Conservation (phyloP, 495 filamentous ascomycete species). For the Glutinoglossum americanum region DNA sequence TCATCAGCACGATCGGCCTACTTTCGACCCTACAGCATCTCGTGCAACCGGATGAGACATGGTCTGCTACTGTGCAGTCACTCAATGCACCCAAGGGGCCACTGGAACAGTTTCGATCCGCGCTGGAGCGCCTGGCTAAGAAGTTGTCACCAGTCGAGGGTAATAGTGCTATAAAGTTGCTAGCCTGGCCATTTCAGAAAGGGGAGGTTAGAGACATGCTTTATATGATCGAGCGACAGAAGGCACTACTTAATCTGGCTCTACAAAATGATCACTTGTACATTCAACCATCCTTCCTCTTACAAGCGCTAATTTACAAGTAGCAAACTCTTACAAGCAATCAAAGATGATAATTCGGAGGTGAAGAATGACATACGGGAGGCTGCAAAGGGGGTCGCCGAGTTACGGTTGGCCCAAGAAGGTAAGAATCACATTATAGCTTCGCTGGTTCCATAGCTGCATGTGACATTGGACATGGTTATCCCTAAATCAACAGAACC, state of each 20-base stretch:
- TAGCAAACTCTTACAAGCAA: not conserved
- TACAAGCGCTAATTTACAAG: not conserved
- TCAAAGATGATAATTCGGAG: not conserved
- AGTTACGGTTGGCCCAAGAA: no score
- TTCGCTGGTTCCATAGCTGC: no score
- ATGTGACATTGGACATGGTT: no score
- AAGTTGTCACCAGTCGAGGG: no score
- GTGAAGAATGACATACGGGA: no score
- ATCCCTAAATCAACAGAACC: no score
- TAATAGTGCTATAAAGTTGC: no score
- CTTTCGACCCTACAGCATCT: not conserved
- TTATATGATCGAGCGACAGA: not conserved
- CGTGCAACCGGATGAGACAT: not conserved
- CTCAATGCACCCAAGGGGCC: not conserved
- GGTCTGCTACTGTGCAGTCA: not conserved
- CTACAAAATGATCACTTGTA: not conserved
- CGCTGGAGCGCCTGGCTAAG: not conserved
- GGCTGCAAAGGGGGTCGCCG: no score
- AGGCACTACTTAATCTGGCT: not conserved
- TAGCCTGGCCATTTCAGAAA: not conserved
- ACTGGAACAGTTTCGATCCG: not conserved
- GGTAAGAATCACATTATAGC: no score
- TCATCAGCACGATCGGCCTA: not conserved
- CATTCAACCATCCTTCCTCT: not conserved
- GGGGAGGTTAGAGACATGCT: not conserved